phyloP scores from a whole-genome alignment of 2,329 filamentous ascomycete species.

The Septoria linicola region DNA sequence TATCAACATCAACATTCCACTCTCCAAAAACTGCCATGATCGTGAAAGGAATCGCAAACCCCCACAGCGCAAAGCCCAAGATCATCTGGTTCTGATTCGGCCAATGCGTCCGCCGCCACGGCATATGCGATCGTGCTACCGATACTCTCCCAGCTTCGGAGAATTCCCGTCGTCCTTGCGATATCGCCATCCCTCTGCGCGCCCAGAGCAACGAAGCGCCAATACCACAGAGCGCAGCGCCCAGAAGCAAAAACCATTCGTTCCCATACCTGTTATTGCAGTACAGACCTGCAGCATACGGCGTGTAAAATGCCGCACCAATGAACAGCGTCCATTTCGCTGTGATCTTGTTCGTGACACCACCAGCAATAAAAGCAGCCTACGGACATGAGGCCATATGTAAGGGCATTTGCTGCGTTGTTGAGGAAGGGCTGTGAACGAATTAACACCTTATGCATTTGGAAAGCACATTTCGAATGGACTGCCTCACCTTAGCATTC shows the following conservation, averaged over 20 bases:
- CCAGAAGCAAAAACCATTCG: conserved; percentile 53
- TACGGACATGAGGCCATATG: conserved; percentile 50
- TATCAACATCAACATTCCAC: conserved; percentile 18
- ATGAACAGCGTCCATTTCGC: conserved; percentile 48
- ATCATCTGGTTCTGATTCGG: conserved; percentile 37
- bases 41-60: conserved; percentile 29
- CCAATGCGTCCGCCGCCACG: conserved; percentile 36
- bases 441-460: not conserved
- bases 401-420: conserved; percentile 54
- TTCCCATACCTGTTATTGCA: conserved; percentile 53
- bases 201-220: conserved; percentile 53
- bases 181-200: conserved; percentile 37
- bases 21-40: conserved; percentile 23
- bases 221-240: conserved; percentile 50
- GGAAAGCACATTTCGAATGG: not conserved
- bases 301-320: conserved; percentile 50
- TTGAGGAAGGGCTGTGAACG: conserved; percentile 42
- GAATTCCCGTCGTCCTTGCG: conserved; percentile 36
- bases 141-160: conserved; percentile 38
- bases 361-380: conserved; percentile 51
- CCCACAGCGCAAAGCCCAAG: conserved; percentile 36
- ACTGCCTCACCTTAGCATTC: conserved; percentile 11
- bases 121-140: conserved; percentile 38
- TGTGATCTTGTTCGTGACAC: conserved; percentile 50
- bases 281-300: conserved; percentile 52